Conservation (phyloP, 257 asterid species). For the Verbena officinalis region DNA sequence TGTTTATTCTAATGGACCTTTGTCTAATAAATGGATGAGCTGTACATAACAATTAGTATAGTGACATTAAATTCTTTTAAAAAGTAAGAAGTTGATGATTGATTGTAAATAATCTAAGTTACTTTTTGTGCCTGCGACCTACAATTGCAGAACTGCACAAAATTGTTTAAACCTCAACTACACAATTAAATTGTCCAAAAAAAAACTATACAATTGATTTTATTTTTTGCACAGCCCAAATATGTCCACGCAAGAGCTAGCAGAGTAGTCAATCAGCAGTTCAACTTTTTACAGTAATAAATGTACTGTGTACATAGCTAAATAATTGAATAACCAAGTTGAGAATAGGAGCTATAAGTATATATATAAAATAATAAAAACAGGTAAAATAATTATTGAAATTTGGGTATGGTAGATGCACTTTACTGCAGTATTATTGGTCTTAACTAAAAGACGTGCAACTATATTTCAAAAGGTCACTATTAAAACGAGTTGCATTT, state of each 20-base stretch:
- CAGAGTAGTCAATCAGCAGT: slow-evolving; percentile 15
- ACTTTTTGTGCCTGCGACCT: slow-evolving; percentile 1
- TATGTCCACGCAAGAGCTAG: too few relatives aligned
- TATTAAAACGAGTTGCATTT: too few relatives aligned
- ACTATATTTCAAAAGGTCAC: too few relatives aligned
- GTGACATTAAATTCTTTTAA: slow-evolving; percentile 22
- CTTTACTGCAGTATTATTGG: slow-evolving; percentile 28
- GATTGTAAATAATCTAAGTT: slow-evolving; percentile 16
- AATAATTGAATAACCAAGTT: slow-evolving; percentile 15
- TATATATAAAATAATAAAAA: too few relatives aligned
- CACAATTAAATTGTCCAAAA: too few relatives aligned
- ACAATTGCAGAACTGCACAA: too few relatives aligned
- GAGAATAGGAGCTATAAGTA: slow-evolving; percentile 5
- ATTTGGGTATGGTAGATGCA: slow-evolving; percentile 24
- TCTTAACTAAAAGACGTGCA: background rate
- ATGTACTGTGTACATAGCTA: background rate
- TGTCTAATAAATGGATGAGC: slow-evolving; percentile 15
- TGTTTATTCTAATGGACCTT: background rate
- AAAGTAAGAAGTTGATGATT: background rate
- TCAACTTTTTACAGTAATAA: slow-evolving; percentile 6
- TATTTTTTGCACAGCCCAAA: too few relatives aligned
- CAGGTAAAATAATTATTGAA: slow-evolving; percentile 3
- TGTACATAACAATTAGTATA: background rate
- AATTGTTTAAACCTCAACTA: too few relatives aligned
- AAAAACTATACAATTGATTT: too few relatives aligned